phyloP scores from a whole-genome alignment of 495 filamentous ascomycete species.

The Penicillium riverlandense region DNA sequence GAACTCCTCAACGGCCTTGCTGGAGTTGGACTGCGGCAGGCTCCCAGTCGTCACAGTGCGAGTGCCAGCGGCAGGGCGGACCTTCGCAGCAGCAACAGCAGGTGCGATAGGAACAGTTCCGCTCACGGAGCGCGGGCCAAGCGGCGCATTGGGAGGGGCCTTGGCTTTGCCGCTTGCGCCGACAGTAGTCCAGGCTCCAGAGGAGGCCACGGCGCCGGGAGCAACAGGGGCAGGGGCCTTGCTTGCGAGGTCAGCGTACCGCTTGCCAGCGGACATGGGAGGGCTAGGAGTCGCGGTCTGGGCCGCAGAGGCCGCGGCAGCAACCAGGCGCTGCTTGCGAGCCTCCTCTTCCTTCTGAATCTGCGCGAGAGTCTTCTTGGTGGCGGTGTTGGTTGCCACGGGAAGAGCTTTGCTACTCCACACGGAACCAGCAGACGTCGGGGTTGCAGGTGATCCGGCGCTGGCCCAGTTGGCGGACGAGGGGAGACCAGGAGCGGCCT shows the following conservation, averaged over 20 bases:
- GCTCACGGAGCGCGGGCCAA: slow-evolving; percentile 52
- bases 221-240: slow-evolving; percentile 50
- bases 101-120: slow-evolving; percentile 36
- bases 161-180: slow-evolving; percentile 92
- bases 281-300: slow-evolving; percentile 36
- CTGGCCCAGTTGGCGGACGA: slow-evolving; percentile 88
- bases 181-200: slow-evolving; percentile 87
- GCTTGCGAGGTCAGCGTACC: slow-evolving; percentile 92
- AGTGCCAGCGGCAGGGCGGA: slow-evolving; percentile 19
- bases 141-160: slow-evolving; percentile 50
- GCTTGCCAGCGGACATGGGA: slow-evolving; percentile 61
- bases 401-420: slow-evolving; percentile 59
- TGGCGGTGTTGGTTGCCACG: slow-evolving; percentile 33
- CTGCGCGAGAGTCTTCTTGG: slow-evolving; percentile 88
- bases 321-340: slow-evolving; percentile 65
- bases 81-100: slow-evolving; percentile 18
- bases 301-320: slow-evolving; percentile 49
- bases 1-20: slow-evolving; percentile 76
- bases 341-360: slow-evolving; percentile 96
- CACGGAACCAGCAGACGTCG: slow-evolving; percentile 43
- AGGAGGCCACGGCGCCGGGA: slow-evolving; percentile 23
- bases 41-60: slow-evolving; percentile 29
- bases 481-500: slow-evolving; percentile 66
- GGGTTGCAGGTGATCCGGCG: slow-evolving; percentile 55
- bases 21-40: slow-evolving; percentile 34